A percentile compares a stretch with the other conserved stretches of the same genome.
Conservation (phyloP, 139 green algal genomes). For the Asterochloris sp. region DNA sequence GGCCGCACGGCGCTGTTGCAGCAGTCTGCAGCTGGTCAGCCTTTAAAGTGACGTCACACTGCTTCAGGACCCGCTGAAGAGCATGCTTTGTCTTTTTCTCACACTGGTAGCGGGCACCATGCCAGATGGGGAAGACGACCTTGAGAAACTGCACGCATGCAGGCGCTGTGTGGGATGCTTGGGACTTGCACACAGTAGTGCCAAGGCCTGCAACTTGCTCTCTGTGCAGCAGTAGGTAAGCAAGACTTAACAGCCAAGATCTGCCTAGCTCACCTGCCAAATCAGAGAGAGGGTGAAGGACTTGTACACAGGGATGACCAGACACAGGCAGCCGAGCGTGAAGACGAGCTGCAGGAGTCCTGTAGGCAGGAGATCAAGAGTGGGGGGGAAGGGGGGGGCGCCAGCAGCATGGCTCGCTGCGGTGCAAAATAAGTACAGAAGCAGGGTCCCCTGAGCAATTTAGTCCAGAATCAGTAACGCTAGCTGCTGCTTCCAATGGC, state of each 20-base stretch:
- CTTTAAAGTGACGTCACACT: too few relatives aligned
- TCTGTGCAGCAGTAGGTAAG: neutral
- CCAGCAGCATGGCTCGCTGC: too few relatives aligned
- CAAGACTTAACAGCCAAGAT: neutral
- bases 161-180: neutral
- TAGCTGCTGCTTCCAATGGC: neutral
- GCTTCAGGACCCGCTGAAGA: too few relatives aligned
- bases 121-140: constrained; percentile 35
- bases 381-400: neutral
- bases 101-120: constrained; percentile 29
- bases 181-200: neutral
- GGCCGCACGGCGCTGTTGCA: too few relatives aligned
- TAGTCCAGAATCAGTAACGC: too few relatives aligned
- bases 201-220: neutral
- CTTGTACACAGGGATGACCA: constrained; percentile 36
- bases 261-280: constrained; percentile 27
- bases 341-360: constrained; percentile 44
- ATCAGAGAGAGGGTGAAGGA: constrained; percentile 21
- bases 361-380: constrained; percentile 10
- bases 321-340: constrained; percentile 27
- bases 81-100: constrained; percentile 29
- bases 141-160: constrained; percentile 28
- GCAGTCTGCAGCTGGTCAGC: too few relatives aligned
- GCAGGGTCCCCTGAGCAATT: too few relatives aligned
- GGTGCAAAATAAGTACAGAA: too few relatives aligned